Conservation (phyloP, 257 asterid genomes). For the Verbascum thapsus region DNA sequence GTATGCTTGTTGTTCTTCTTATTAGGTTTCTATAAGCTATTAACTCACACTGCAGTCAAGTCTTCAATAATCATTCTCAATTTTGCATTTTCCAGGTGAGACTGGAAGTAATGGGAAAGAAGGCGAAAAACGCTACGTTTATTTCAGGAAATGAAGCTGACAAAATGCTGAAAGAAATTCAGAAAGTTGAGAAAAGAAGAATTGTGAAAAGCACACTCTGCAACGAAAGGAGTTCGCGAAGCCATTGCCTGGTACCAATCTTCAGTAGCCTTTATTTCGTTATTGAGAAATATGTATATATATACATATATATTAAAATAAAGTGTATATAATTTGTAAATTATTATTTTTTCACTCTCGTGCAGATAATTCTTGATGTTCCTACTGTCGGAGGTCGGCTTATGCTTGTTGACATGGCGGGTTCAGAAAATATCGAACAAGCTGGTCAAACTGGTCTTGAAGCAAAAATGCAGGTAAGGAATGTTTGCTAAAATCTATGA, state of each 20-base stretch:
- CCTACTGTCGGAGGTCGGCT: slow-evolving; percentile 96
- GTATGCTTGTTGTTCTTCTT: not conserved
- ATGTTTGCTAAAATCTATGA: not conserved
- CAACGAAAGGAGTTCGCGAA: slow-evolving; percentile 90
- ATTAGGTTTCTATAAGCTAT: not conserved
- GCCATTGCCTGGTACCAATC: slow-evolving; percentile 86
- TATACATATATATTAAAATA: too few species aligned
- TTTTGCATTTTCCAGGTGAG: slow-evolving; percentile 48
- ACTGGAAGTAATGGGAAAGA: slow-evolving; percentile 93
- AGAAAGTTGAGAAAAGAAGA: slow-evolving; percentile 92
- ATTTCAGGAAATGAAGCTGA: slow-evolving; percentile 93
- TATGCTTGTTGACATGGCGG: slow-evolving; percentile 99
- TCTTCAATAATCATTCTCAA: not conserved
- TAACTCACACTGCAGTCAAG: not conserved
- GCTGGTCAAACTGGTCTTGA: slow-evolving; percentile 93
- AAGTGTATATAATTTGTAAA: not conserved
- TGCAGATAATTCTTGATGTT: slow-evolving; percentile 85
- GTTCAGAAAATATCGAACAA: slow-evolving; percentile 96
- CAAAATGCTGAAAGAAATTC: slow-evolving; percentile 86
- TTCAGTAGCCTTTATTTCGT: slow-evolving; percentile 12
- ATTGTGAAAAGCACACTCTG: slow-evolving; percentile 87
- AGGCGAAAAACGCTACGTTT: slow-evolving; percentile 81
- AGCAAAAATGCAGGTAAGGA: slow-evolving; percentile 85
- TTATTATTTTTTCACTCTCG: not conserved
- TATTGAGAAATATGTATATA: not conserved